phyloP scores from a whole-genome alignment of 441 rosid genomes.

The Erodium moschatum region DNA sequence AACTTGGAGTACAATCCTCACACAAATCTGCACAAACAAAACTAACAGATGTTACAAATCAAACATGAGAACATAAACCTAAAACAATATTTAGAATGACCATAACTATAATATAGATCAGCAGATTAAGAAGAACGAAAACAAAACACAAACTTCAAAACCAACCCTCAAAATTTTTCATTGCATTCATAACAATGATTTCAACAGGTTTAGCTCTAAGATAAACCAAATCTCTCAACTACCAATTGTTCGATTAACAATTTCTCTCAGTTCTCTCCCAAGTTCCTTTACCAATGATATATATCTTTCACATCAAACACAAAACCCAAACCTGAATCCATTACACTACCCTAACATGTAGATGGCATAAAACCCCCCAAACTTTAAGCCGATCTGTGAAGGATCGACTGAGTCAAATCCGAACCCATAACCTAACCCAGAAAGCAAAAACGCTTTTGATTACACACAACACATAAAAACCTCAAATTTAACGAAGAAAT shows the following conservation, averaged over 20 bases:
- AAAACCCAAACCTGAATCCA: neutral
- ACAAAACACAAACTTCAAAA: too few species aligned
- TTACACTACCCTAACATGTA: neutral
- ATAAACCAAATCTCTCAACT: neutral
- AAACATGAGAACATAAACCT: neutral
- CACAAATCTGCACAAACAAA: conserved; percentile 13
- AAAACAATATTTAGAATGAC: neutral
- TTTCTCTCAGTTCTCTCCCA: neutral
- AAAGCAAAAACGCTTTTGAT: neutral
- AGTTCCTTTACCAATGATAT: neutral
- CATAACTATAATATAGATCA: neutral
- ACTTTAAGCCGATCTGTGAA: too few species aligned
- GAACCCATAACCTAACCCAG: neutral
- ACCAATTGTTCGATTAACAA: neutral
- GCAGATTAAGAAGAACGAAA: too few species aligned
- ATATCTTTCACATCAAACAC: neutral
- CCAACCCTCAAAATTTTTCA: neutral
- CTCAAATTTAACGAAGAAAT: neutral
- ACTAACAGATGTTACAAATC: neutral
- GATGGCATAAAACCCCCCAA: neutral
- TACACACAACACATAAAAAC: neutral
- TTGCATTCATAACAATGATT: neutral
- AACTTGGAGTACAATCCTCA: neutral
- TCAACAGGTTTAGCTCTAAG: neutral
- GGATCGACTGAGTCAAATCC: neutral